Base-by-base conservation (phyloP, 2,329 filamentous ascomycete genomes). In the Fusarium sp. region DNA sequence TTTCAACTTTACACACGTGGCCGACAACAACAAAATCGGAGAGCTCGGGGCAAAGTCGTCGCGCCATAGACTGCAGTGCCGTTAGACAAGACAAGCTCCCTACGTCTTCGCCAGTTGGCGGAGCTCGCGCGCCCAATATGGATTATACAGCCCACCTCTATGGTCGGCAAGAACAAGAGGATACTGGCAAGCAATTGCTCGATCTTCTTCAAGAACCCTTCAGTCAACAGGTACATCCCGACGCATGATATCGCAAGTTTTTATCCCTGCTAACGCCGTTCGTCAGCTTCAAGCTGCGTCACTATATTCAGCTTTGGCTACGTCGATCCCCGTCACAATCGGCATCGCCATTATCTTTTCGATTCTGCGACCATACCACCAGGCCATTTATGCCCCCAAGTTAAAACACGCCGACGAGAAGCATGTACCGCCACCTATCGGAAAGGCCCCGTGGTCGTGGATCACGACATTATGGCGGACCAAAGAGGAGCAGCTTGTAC, bases 341-440 rank as follows among this genome's bases (percentile, higher is more conserved):
- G 86, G 91, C 75, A 91, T 97, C 75, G 91, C 94, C 70, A 80
- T 97, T 65, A 83, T 91, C 73, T 99, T 98, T 87, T 97, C 94
- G 71, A 85, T 98, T 77, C 86, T 98, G 61, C 93, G 96, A 68
- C 96, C 96, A 10, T 95, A 95, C 82, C 95, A 98, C 82, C 92
- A 92, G 62, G 89, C 95, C 75, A 94, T 99, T 53, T 99, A 99
- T 83, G 95, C 96, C 7, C 96, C 96, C 44, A 95, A 97, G 81
- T 87, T 97, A 54, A 97, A 97, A 81, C 92, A 98, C 85, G 93
- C 94, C 80, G 95, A 98, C 81, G 91, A 94, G 75, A 94, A 92
- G 82, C 95, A 97, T 84, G 90, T 93, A 15, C 96, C 95, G 24
- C 96, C 96, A 18, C 91, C 93, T 2, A 88, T 98, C 77, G 93